These are phyloP conservation scores for Clonostachys rosea DNA, from an alignment of 2,329 filamentous ascomycete species.

Conservation along the genomic window DNA sequence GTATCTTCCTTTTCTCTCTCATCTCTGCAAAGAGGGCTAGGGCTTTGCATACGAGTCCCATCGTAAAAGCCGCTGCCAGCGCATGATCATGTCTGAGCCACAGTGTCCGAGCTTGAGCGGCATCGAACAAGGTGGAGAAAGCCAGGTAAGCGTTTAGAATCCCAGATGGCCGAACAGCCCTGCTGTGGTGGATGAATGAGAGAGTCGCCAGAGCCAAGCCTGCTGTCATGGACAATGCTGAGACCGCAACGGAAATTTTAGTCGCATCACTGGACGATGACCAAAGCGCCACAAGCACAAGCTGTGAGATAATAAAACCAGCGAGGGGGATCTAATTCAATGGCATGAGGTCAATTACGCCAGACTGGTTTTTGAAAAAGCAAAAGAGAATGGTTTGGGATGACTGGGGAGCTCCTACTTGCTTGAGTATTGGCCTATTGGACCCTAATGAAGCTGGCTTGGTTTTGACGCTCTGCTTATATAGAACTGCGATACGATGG, in stretches of 20 bases:
- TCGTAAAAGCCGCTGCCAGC: slow-evolving; percentile 21
- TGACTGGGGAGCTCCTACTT: slow-evolving; percentile 6
- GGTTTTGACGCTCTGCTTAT: slow-evolving; percentile 17
- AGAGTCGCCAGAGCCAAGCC: slow-evolving; percentile 17
- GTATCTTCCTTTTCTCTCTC: slow-evolving; percentile 28
- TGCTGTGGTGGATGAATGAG: slow-evolving; percentile 28
- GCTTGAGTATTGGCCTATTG: not conserved
- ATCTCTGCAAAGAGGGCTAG: slow-evolving; percentile 28
- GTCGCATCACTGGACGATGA: slow-evolving; percentile 1
- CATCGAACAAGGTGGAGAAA: slow-evolving; percentile 36
- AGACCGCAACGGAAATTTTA: slow-evolving; percentile 15
- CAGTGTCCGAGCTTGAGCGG: slow-evolving; percentile 32
- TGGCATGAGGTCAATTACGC: slow-evolving; percentile 8
- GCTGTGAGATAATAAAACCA: not conserved
- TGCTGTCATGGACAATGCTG: slow-evolving; percentile 15
- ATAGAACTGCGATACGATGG: slow-evolving; percentile 22
- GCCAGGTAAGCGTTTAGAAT: slow-evolving; percentile 34
- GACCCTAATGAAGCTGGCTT: not conserved
- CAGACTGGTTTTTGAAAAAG: slow-evolving; percentile 4
- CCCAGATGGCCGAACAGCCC: slow-evolving; percentile 31
- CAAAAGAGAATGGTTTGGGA: slow-evolving; percentile 12
- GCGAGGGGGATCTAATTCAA: slow-evolving; percentile 5
- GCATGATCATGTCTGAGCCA: slow-evolving; percentile 25
- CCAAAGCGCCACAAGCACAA: slow-evolving; percentile 3
- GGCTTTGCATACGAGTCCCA: slow-evolving; percentile 25